Evolutionary conservation across 2,329 filamentous ascomycete species (phyloP), one percentile per base, ranked within the genome.

Genomic region (Diaporthe amygdali): DNA sequence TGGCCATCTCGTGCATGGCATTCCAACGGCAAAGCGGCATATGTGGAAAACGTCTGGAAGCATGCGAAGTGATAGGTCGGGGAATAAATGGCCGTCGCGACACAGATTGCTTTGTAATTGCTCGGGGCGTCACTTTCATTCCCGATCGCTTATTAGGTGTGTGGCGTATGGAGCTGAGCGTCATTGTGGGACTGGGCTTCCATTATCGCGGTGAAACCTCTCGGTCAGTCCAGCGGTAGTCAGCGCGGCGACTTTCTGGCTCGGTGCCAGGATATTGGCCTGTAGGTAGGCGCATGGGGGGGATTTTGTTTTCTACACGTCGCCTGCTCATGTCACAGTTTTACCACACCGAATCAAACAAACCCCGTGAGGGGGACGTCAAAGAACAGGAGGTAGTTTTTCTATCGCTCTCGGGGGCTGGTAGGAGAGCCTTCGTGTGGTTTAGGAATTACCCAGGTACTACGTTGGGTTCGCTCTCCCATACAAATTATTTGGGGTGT

Each of bases 111-210:
- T 14, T 17, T 32, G 39, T 27, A 39, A 22, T 30, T 27, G 22
- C n/a, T 56, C 27, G 8, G 47, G 39, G 32, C 39, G 15, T 68
- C n/a, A 25, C 4, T 34, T 22, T 44, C 37, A 20, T 34, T 15
- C 25, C 46, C 17, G 27, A 32, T 54, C 51, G 64, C 46, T 54
- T 68, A n/a, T 17, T 17, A 46, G 17, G 22, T 46, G 25, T 47
- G 64, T 56, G 66, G 66, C 66, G 51, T 30, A 8, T 39, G n/a
- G n/a, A 37, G 66, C 30, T 68, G 49, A 41, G 64, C 17, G 25
- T 46, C 51, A 34, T 30, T 27, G 51, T 25, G 37, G 51, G 30
- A 68, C 66, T n/a, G 44, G 51, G 32, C 51, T 25, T 17, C 32
- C 39, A 25, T 15, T 47, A 39, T 47, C 7, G 12, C 14, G 20